Percentiles rank a stretch among this genome's conserved stretches.
These are phyloP conservation scores for Tephrocybe sp. DNA, from an alignment of 768 basidiomycete genomes.

Conservation along the genomic window DNA sequence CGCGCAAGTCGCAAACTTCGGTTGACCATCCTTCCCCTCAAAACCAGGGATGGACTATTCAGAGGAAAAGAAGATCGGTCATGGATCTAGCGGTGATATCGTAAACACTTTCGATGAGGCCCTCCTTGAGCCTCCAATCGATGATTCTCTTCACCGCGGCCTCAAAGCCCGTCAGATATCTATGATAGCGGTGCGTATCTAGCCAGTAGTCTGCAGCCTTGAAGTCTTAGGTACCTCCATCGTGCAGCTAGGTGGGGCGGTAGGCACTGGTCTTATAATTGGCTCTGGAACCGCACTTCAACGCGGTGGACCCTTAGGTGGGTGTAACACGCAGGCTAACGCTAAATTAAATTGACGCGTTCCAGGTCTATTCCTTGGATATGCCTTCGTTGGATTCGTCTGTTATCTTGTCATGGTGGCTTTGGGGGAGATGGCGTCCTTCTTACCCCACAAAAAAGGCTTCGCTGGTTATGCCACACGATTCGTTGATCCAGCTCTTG, in stretches of 20 bases:
- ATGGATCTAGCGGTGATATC: conserved; percentile 16
- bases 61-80: conserved; percentile 25
- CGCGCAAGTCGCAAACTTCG: not conserved
- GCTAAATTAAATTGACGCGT: not conserved
- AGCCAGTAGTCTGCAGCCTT: not conserved
- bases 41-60: conserved; percentile 16
- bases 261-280: conserved; percentile 57
- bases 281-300: conserved; percentile 59
- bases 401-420: conserved; percentile 62
- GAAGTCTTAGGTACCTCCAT: not conserved
- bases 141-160: conserved; percentile 44
- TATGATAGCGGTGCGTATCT: conserved; percentile 48
- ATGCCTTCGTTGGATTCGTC: conserved; percentile 52
- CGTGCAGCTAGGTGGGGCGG: conserved; percentile 44
- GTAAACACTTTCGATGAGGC: conserved; percentile 26
- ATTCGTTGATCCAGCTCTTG: conserved; percentile 67
- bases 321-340: not conserved
- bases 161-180: conserved; percentile 54
- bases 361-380: conserved; percentile 32
- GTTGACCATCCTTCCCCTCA: conserved; percentile 4
- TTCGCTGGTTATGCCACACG: conserved; percentile 62
- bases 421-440: conserved; percentile 52
- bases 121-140: conserved; percentile 32
- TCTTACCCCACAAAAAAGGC: conserved; percentile 60
- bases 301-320: conserved; percentile 54